A percentile compares a stretch with the other conserved stretches of the same genome.
phyloP scores from a whole-genome alignment of 1,139 yeast species.

The Suhomyces maxii region DNA sequence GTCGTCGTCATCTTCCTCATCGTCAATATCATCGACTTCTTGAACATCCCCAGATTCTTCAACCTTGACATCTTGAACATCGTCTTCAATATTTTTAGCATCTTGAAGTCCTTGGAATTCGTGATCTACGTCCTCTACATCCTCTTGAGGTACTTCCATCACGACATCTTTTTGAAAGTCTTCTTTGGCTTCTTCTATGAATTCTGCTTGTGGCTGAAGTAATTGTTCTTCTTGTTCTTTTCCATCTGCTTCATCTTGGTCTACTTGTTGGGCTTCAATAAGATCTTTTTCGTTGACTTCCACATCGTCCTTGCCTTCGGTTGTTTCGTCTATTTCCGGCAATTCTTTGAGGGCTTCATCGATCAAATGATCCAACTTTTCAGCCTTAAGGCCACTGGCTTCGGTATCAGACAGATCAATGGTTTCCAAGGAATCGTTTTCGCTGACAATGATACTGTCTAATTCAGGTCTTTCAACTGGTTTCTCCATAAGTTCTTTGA shows the following conservation, averaged over 20 bases:
- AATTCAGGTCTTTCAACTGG: background rate
- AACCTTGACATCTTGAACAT: background rate
- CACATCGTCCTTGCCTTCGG: background rate
- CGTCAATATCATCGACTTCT: background rate
- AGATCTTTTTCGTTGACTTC: too few species aligned
- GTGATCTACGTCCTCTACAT: too few species aligned
- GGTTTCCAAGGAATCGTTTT: constrained; percentile 7
- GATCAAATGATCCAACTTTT: background rate
- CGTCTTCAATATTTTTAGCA: background rate
- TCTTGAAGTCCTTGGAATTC: too few species aligned
- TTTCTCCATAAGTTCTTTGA: background rate
- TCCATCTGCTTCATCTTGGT: too few species aligned
- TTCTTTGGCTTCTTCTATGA: too few species aligned
- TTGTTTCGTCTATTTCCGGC: background rate
- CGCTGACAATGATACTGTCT: constrained; percentile 1
- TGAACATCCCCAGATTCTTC: background rate
- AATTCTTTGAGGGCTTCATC: constrained; percentile 3
- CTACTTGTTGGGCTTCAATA: too few species aligned
- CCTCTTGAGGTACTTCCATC: too few species aligned
- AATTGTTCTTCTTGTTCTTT: too few species aligned
- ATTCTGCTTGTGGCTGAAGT: too few species aligned
- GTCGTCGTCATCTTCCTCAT: too few species aligned
- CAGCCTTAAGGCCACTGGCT: background rate
- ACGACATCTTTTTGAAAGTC: too few species aligned
- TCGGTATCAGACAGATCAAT: background rate